A percentile compares a stretch with the other conserved stretches of the same genome.
phyloP scores from a whole-genome alignment of 371 early-diverging fungal species.

The Mortierella sp. region DNA sequence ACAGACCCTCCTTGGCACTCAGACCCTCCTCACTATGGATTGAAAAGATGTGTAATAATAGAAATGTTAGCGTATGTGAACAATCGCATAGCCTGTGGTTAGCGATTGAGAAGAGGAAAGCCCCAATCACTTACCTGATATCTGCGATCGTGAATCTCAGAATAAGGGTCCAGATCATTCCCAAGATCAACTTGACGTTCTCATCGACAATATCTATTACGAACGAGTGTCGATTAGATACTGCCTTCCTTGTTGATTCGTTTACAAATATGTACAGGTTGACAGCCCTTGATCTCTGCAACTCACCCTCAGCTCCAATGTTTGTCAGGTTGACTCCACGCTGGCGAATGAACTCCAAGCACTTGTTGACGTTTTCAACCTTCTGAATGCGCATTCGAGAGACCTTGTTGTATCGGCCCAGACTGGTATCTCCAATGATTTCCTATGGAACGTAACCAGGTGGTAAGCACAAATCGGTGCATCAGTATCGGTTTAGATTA shows the following conservation, averaged over 20 bases:
- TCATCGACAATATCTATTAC: constrained; percentile 93
- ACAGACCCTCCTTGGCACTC: constrained; percentile 92
- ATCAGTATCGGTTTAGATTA: constrained; percentile 44
- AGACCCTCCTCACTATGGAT: constrained; percentile 88
- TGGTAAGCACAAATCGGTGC: neutral
- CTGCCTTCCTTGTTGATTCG: neutral
- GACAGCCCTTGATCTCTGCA: neutral
- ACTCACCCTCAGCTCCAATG: constrained; percentile 88
- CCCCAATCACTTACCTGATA: constrained; percentile 69
- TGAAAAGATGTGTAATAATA: neutral
- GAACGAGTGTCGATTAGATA: neutral
- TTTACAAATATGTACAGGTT: neutral
- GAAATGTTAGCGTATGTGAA: neutral
- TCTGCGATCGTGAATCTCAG: constrained; percentile 95
- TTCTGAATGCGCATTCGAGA: constrained; percentile 96
- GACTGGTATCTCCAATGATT: constrained; percentile 84
- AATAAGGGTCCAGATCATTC: constrained; percentile 99
- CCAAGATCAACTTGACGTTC: constrained; percentile 96
- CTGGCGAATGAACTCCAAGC: constrained; percentile 92
- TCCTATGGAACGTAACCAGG: constrained; percentile 63
- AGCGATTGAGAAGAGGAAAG: neutral
- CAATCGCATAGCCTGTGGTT: neutral
- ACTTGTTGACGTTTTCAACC: constrained; percentile 96
- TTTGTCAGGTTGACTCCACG: constrained; percentile 93
- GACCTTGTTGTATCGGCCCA: constrained; percentile 86